A percentile compares a stretch with the other conserved stretches of the same genome.
Conservation (phyloP, 2,329 filamentous ascomycete genomes). For the Penicillium expansum region DNA sequence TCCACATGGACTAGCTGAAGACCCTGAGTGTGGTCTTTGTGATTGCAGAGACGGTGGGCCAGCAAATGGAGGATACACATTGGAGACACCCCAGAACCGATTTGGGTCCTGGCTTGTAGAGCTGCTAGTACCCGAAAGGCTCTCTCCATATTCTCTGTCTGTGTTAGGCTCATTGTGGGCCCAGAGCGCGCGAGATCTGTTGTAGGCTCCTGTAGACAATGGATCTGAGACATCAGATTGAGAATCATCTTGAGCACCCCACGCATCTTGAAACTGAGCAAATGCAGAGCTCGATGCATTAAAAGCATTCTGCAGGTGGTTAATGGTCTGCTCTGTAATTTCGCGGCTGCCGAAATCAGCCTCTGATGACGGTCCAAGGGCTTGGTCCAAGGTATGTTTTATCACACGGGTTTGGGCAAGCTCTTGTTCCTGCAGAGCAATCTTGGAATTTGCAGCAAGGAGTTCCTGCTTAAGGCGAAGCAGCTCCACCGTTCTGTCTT, state of each 20-base stretch:
- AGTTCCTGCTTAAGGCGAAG: slow-evolving; percentile 58
- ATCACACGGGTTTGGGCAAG: slow-evolving; percentile 59
- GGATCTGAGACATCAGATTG: slow-evolving; percentile 47
- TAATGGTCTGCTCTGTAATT: slow-evolving; percentile 51
- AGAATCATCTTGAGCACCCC: slow-evolving; percentile 45
- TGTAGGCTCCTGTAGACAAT: slow-evolving; percentile 43
- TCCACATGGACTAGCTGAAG: slow-evolving; percentile 26
- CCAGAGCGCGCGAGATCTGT: slow-evolving; percentile 38
- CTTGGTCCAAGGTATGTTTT: slow-evolving; percentile 60
- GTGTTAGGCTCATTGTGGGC: slow-evolving; percentile 18
- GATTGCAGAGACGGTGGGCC: slow-evolving; percentile 24
- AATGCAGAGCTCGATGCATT: slow-evolving; percentile 49
- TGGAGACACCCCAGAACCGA: slow-evolving; percentile 33
- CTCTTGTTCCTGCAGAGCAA: slow-evolving; percentile 61
- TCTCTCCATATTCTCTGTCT: slow-evolving; percentile 32
- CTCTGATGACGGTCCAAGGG: slow-evolving; percentile 54
- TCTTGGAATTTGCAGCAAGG: slow-evolving; percentile 55
- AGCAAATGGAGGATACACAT: slow-evolving; percentile 20
- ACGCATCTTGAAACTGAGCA: slow-evolving; percentile 43
- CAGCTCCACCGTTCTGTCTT: slow-evolving; percentile 49
- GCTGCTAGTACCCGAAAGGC: slow-evolving; percentile 19
- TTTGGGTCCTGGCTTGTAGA: slow-evolving; percentile 28
- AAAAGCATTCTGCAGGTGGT: slow-evolving; percentile 52
- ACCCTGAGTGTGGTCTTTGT: slow-evolving; percentile 38
- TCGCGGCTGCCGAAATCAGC: slow-evolving; percentile 50